Base-by-base conservation (phyloP, 345 rosid genomes). In the Euphorbia pulcherrima region DNA sequence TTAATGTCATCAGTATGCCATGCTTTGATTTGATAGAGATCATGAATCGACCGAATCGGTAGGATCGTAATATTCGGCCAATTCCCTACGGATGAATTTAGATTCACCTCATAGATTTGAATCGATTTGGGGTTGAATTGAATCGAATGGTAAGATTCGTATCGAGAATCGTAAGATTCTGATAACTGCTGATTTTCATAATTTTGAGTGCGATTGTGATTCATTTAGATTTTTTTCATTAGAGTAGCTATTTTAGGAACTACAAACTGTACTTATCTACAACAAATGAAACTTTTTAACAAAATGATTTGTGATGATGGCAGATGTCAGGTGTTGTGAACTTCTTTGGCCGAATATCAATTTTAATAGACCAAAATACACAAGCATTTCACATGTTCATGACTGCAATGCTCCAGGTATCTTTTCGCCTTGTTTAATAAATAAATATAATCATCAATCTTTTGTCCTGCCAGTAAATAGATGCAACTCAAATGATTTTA, bases 321-420 rank as follows among this genome's bases (percentile, higher is more conserved):
- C 79, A 76, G 79, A 71, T 76, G 79, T 75, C 71, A 54, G 79
- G 79, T n/a, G 79, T 76, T 20, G 79, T 76, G 35, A 76, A 67
- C 68, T 47, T 67, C 57, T 76, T 76, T 62, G 79, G 79, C 27
- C 72, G 79, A 59, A 62, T 76, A 61, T 76, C 79, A 46, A 62
- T 76, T 47, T 63, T 76, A 52, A 76, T 76, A 60, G 79, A 76
- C 62, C 75, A 76, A 48, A 76, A 76, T 51, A 71, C 75, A 11
- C 79, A 76, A 60, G 79, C 79, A 17, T 76, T 76, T 50, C 75
- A 76, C 60, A 67, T 76, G 75, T 76, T 76, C 68, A 76, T 76
- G 79, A 41, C 75, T 26, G 79, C 79, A 47, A 62, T 76, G 65
- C 79, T 76, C 29, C 79, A 76, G 75, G 79, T 76, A 58, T 26